Evolutionary conservation across 768 basidiomycete genomes (phyloP), one percentile per base, ranked within the genome.

Genomic region (Pisolithus microcarpus): DNA sequence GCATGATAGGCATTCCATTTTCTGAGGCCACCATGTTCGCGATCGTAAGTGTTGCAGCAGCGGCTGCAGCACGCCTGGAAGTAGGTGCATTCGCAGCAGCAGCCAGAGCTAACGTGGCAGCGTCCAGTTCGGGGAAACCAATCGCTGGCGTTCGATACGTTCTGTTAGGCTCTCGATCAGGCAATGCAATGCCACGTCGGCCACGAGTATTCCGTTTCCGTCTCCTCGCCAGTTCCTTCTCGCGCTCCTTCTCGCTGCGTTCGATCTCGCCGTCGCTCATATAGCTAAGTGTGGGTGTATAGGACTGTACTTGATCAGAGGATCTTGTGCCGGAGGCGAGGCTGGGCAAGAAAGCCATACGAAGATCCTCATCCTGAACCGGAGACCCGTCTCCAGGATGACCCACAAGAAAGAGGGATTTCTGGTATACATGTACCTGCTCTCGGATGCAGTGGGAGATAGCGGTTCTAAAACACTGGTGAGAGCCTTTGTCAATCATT

Each of bases 391-490:
- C 88, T 5, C 85, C 80, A 4, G 87, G 82, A 63, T 95, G 90
- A 1, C 92, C 90, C 49, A 93, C 82, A 34, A 95, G 78, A 76
- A 90, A 89, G 16, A 97, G 78, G 0, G 90, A 94, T 64, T 93
- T 91, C 66, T 91, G 86, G 71, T 92, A 92, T 2, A 85, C 80
- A 53, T 93, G 85, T 7, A 93, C 80, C 72, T 99, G 96, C 65
- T 99, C 96, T 28, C 95, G 82, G 58, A 98, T 98, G 19, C 86
- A 85, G 65, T 98, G 95, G 0, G 92, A 85, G 53, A 99, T 90
- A 21, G 93, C 92, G 13, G 94, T 97, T 64, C 92, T 95, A 58
- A n/a, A 49, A 26, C 11, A 46, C 3, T 26, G 8, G 49, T 68
- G 21, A 65, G 50, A 34, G n/a, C 38, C 23, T n/a, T 19, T 37